Conservation (phyloP, 495 filamentous ascomycete species). For the Paragyromitra xinjiangensis region DNA sequence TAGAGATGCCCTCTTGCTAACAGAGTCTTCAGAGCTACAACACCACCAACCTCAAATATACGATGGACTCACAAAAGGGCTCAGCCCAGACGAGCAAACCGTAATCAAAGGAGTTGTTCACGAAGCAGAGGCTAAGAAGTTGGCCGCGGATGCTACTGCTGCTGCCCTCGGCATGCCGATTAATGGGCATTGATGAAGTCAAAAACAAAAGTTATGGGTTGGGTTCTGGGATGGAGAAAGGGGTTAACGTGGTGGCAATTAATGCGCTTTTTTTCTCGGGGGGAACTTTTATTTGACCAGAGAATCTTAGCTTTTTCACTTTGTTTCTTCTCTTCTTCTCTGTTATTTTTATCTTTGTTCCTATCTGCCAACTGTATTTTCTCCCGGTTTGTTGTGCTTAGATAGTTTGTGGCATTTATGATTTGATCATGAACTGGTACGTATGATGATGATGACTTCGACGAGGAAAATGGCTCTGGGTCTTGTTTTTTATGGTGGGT, state of each 20-base stretch:
- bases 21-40: slow-evolving; percentile 73
- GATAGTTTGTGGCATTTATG: slow-evolving; percentile 50
- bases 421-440: slow-evolving; percentile 41
- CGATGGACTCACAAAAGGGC: slow-evolving; percentile 76
- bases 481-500: slow-evolving; percentile 1
- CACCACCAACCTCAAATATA: slow-evolving; percentile 91
- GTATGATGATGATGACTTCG: slow-evolving; percentile 30
- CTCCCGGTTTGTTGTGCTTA: slow-evolving; percentile 41
- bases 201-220: slow-evolving; percentile 28
- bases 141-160: slow-evolving; percentile 51
- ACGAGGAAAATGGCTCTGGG: slow-evolving; percentile 11
- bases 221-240: slow-evolving; percentile 12
- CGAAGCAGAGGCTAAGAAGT: slow-evolving; percentile 58
- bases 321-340: slow-evolving; percentile 33
- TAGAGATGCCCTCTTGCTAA: slow-evolving; percentile 37
- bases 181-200: slow-evolving; percentile 40
- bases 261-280: slow-evolving; percentile 41
- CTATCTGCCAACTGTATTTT: slow-evolving; percentile 32
- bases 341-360: slow-evolving; percentile 21
- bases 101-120: slow-evolving; percentile 75
- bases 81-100: slow-evolving; percentile 81
- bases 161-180: slow-evolving; percentile 46
- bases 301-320: slow-evolving; percentile 29
- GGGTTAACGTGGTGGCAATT: slow-evolving; percentile 31
- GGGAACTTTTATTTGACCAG: slow-evolving; percentile 22